Evolutionary conservation across 495 filamentous ascomycete species (phyloP).

Genomic region (Aspergillus egyptiacus): DNA sequence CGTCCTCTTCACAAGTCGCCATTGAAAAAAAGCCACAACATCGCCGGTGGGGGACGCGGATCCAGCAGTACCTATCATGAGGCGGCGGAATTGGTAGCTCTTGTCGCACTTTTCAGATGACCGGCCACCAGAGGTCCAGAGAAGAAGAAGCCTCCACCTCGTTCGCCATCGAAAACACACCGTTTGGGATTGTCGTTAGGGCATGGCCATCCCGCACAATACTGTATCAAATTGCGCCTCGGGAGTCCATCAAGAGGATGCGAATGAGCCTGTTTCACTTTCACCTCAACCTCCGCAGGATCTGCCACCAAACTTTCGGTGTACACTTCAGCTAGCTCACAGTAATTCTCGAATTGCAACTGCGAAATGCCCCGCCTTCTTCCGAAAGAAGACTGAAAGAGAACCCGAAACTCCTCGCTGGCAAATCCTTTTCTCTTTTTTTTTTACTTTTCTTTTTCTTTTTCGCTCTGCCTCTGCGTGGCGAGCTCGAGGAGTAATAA

Average conservation of each 20-base stretch:
- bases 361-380: slow-evolving; percentile 4
- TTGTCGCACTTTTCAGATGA: slow-evolving; percentile 19
- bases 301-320: slow-evolving; percentile 12
- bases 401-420: slow-evolving; percentile 1
- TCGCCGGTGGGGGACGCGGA: slow-evolving; percentile 28
- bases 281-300: too few species aligned
- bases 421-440: background rate
- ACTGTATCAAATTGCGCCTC: background rate
- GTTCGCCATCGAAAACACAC: slow-evolving; percentile 10
- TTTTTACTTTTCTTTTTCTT: slow-evolving; percentile 9
- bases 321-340: slow-evolving; percentile 9
- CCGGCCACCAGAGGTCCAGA: background rate
- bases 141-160: too few species aligned
- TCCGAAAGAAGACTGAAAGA: slow-evolving; percentile 9
- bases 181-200: background rate
- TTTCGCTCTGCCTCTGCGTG: slow-evolving; percentile 2
- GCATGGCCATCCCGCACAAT: slow-evolving; percentile 5
- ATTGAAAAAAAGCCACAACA: slow-evolving; percentile 21
- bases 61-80: slow-evolving; percentile 29
- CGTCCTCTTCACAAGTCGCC: slow-evolving; percentile 15
- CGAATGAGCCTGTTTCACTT: too few species aligned
- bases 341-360: slow-evolving; percentile 3
- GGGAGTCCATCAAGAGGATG: background rate
- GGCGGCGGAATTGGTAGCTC: slow-evolving; percentile 18
- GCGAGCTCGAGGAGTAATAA: too few species aligned